Base-by-base conservation (phyloP, 495 filamentous ascomycete species). In the Clohesyomyces aquaticus region DNA sequence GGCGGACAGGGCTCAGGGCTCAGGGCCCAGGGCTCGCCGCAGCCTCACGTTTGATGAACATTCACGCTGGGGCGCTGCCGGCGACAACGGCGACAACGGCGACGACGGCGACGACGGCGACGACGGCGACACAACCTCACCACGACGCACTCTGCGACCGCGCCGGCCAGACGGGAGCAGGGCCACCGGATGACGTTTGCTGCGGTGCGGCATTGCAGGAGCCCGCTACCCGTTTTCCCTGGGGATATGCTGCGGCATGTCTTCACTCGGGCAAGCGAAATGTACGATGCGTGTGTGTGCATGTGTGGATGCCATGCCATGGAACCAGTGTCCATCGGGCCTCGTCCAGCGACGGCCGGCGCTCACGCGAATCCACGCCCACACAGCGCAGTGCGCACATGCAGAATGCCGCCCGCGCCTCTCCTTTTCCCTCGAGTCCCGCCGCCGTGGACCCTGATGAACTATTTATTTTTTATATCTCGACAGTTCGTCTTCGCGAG, bases 101-200 rank as follows among this genome's bases (percentile, higher is more conserved):
- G n/a, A n/a, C n/a, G n/a, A n/a, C n/a, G n/a, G n/a, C n/a, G n/a
- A n/a, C n/a, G n/a, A n/a, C n/a, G n/a, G n/a, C n/a, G n/a, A n/a
- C n/a, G n/a, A n/a, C n/a, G n/a, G n/a, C n/a, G n/a, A n/a, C n/a
- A n/a, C n/a, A n/a, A n/a, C n/a, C n/a, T n/a, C n/a, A n/a, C n/a
- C 18, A 10, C 42, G 16, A 16, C 25, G 25, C 2, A 16, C 10
- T n/a, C 53, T 27, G 18, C 3, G 26, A 19, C 38, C 18, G 41
- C 27, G 60, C 60, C 60, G 52, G 50, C 19, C 60, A 29, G 41
- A 27, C 60, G 60, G 60, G 60, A 52, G 23, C 26, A 27, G 19
- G 18, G 14, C 21, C 29, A 11, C 9, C 27, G 45, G 53, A 57
- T 64, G 61, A 58, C 61, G 61, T 64, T 64, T 53, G 4, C 19